Evolutionary conservation across 192 early-diverging fungal genomes (phyloP).

Genomic region (Podila clonocystis): DNA sequence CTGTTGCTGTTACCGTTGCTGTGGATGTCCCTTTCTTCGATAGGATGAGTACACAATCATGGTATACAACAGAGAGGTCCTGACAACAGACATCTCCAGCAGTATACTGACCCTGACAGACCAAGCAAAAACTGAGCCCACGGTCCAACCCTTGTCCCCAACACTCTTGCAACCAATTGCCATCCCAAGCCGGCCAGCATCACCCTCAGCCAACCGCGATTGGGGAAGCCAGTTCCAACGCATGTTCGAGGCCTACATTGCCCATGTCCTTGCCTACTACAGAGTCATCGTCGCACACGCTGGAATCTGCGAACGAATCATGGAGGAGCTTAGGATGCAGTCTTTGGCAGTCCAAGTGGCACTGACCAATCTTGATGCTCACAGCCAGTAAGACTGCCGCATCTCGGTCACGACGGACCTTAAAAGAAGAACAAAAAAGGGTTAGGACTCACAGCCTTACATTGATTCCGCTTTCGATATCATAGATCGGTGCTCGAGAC

Average conservation of each 20-base stretch:
- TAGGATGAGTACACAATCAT: constrained; percentile 65
- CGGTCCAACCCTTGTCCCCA: constrained; percentile 28
- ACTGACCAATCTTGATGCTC: constrained; percentile 59
- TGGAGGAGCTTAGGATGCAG: constrained; percentile 58
- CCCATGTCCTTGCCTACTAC: constrained; percentile 37
- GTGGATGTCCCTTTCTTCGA: neutral
- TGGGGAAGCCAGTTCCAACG: constrained; percentile 28
- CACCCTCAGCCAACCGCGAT: constrained; percentile 24
- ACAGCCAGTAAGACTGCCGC: constrained; percentile 35
- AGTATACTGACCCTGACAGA: constrained; percentile 56
- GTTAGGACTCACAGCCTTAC: neutral
- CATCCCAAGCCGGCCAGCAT: constrained; percentile 40
- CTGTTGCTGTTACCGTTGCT: too few species aligned
- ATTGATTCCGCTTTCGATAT: too few species aligned
- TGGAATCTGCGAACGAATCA: constrained; percentile 49
- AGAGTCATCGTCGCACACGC: constrained; percentile 50
- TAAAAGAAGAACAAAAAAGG: neutral
- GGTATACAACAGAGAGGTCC: constrained; percentile 60
- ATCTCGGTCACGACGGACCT: neutral
- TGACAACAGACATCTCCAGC: constrained; percentile 53
- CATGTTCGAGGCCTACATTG: constrained; percentile 30
- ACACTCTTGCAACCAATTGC: constrained; percentile 42
- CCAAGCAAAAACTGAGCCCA: constrained; percentile 43
- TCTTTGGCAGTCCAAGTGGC: constrained; percentile 62
- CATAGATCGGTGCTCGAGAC: constrained; percentile 53